phyloP scores from a whole-genome alignment of 75 land plant genomes.

The Sequoia sempervirens region DNA sequence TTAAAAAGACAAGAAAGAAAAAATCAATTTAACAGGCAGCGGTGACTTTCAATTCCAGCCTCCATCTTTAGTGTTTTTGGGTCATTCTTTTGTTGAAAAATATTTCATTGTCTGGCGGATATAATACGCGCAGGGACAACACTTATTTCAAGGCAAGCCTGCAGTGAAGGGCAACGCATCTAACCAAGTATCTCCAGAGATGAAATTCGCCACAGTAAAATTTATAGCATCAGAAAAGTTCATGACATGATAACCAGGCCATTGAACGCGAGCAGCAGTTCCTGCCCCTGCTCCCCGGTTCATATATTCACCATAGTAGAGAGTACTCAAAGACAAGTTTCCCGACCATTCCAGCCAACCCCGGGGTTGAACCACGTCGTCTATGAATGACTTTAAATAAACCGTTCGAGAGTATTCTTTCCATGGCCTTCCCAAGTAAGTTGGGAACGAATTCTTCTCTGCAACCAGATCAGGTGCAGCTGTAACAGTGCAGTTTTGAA shows the following conservation, averaged over 20 bases:
- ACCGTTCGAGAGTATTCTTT: slow-evolving; percentile 66
- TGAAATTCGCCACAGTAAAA: slow-evolving; percentile 46
- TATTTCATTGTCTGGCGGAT: neutral
- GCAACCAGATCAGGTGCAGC: slow-evolving; percentile 43
- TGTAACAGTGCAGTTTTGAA: slow-evolving; percentile 44
- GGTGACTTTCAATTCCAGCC: too few species aligned
- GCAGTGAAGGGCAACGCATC: slow-evolving; percentile 5
- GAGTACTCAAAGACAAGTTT: slow-evolving; percentile 38
- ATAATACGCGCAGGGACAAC: neutral
- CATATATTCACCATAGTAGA: slow-evolving; percentile 72
- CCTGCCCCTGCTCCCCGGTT: slow-evolving; percentile 61
- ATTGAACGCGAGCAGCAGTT: slow-evolving; percentile 41
- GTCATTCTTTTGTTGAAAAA: too few species aligned
- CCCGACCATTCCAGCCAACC: slow-evolving; percentile 84
- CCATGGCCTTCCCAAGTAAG: slow-evolving; percentile 75
- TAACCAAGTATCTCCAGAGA: slow-evolving; percentile 44
- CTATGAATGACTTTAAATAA: slow-evolving; percentile 37
- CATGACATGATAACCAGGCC: slow-evolving; percentile 56
- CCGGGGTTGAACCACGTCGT: slow-evolving; percentile 41
- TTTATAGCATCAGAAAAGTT: slow-evolving; percentile 22
- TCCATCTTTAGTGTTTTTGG: too few species aligned
- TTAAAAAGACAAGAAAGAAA: too few species aligned
- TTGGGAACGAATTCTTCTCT: slow-evolving; percentile 10
- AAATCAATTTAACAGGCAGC: too few species aligned
- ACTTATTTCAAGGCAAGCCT: neutral